Evolutionary conservation across 169 alveolate species (phyloP), one percentile per base, ranked within the genome.

Genomic region (Plasmodium coatneyi): DNA sequence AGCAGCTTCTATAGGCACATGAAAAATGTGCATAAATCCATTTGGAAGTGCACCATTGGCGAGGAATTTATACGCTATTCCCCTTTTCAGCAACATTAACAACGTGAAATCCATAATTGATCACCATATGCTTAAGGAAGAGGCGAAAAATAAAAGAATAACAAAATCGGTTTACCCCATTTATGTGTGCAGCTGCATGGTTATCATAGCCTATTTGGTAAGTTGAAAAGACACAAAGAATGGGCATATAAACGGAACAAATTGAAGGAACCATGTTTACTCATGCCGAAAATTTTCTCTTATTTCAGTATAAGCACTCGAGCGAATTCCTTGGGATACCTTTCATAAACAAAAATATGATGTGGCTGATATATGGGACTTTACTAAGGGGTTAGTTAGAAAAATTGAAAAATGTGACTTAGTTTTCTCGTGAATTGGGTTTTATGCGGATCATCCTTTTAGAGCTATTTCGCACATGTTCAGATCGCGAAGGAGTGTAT

Each of bases 301-400:
- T 25, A 60, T 34, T 78, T 16, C 74, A 90, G 95, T 90, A 90
- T 81, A 90, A 90, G 56, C 46, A 80, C 52, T 79, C 95, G 36
- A 80, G 95, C 49, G 83, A 90, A 80, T 90, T 41, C 49, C 80
- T 90, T 30, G 84, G 92, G 34, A 70, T 80, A 7, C 83, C 95
- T 4, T 81, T 90, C 74, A 28, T 90, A 22, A 90, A 90, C 60
- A 90, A 71, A 80, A 71, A 41, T 36, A 90, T 80, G 76, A 80
- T 90, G 91, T 90, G 95, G 95, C 41, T 90, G 41, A 80, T 90
- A 81, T 90, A 90, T 80, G 95, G 95, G 72, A 71, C 95, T 10
- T 80, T 90, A 28, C 82, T 90, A 80, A 79, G 52, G 76, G 95
- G 95, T 90, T 80, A 89, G 52, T 66, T 66, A 71, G 60, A 43